A percentile compares a stretch with the other conserved stretches of the same genome.
These are phyloP conservation scores for Phytophthora podocarpi DNA, from an alignment of 352 stramenopile species.

Conservation along the genomic window DNA sequence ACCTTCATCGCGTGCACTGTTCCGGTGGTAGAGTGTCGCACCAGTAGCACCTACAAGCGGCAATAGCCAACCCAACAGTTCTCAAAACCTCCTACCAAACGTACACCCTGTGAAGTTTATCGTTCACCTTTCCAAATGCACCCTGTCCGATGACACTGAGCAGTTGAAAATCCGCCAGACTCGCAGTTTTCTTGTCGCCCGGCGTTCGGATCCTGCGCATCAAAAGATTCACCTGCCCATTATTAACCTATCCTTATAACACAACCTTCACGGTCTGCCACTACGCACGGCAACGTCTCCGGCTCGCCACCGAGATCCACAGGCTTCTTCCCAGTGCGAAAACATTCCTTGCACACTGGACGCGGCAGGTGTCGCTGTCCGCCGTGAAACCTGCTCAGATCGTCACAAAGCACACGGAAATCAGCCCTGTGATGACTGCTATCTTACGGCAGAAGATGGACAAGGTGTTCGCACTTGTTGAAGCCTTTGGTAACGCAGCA, in stretches of 20 bases:
- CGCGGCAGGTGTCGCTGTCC: slow-evolving; percentile 51
- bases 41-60: slow-evolving; percentile 64
- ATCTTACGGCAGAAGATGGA: not conserved
- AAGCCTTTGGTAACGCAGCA: slow-evolving; percentile 77
- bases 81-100: not conserved
- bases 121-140: slow-evolving; percentile 67
- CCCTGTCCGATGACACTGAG: slow-evolving; percentile 95
- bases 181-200: slow-evolving; percentile 49
- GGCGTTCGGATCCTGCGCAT: slow-evolving; percentile 25
- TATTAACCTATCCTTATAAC: not conserved
- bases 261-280: not conserved
- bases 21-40: slow-evolving; percentile 59
- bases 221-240: not conserved
- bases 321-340: slow-evolving; percentile 48
- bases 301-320: slow-evolving; percentile 40
- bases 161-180: slow-evolving; percentile 96
- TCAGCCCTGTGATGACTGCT: not conserved
- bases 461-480: slow-evolving; percentile 59
- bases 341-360: slow-evolving; percentile 81
- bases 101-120: not conserved
- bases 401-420: slow-evolving; percentile 22
- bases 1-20: slow-evolving; percentile 88
- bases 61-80: not conserved
- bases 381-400: slow-evolving; percentile 60
- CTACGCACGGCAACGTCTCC: slow-evolving; percentile 30